Evolutionary conservation across 164 flowering plant species (phyloP), one percentile per base, ranked within the genome.

Genomic region (Brasenia schreberi): DNA sequence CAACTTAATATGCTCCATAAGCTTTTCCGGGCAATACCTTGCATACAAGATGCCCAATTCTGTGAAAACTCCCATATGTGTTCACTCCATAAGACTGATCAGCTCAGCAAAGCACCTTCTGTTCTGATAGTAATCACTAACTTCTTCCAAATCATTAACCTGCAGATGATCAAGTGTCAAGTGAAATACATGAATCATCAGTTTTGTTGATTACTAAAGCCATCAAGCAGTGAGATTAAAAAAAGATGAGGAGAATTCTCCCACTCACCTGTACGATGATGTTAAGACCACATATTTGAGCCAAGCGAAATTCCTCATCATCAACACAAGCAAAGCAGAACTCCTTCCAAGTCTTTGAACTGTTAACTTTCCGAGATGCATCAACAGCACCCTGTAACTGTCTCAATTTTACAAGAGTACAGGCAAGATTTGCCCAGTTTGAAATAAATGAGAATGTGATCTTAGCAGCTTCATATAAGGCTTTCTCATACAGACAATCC

Each of bases 81-180:
- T 97, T 62, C 97, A 96, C 79, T 95, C 97, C 97, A 92, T 89
- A 44, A 95, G 89, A 64, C 97, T 88, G 4, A 91, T 90, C 97
- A 74, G 78, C 79, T 92, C 97, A 74, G 83, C 87, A 75, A 95
- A 95, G 83, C 93, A 92, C 63, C 97, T 97, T 75, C 97, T 82
- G 78, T 92, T 92, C 79, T 92, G 97, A 68, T 95, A 95, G 70
- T 85, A 95, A 64, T 87, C 92, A 71, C 97, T 95, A 62, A 95
- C 99, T 66, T 95, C 99, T 72, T 92, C 99, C 84, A 95, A 79
- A 64, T 95, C 99, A 84, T 95, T 97, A 68, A 92, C 99, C 99
- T 95, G 69, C 7, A 45, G 1, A 12, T 2, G 14, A 7, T 45
- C 53, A 45, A 1, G 14, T 7, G 14, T 12, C 7, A 7, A 45